A percentile compares a stretch with the other conserved stretches of the same genome.
Evolutionary conservation across 83 land plant genomes (phyloP).

Genomic region (Picea abies): DNA sequence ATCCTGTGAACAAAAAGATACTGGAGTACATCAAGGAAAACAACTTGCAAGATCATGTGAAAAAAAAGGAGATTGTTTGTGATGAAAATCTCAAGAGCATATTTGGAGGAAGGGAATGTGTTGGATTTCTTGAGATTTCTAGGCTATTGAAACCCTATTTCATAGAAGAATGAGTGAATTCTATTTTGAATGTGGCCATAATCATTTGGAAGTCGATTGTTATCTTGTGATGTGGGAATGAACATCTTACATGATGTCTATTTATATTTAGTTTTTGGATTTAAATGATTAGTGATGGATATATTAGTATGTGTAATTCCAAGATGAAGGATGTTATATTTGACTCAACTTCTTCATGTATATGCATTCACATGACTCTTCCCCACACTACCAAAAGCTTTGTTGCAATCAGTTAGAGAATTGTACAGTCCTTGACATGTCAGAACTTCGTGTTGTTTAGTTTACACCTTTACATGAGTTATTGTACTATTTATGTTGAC

Average conservation of each 20-base stretch:
- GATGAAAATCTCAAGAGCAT: constrained; percentile 68
- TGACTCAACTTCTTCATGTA: neutral
- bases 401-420: neutral
- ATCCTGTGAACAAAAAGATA: too few relatives aligned
- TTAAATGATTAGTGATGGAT: neutral
- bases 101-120: neutral
- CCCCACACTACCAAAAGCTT: neutral
- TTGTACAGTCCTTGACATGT: neutral
- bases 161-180: too few relatives aligned
- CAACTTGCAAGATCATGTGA: constrained; percentile 50
- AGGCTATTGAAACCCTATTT: too few relatives aligned
- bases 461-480: neutral
- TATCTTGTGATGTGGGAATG: neutral
- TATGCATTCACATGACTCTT: neutral
- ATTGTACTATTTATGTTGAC: neutral
- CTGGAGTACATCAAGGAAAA: constrained; percentile 62
- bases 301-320: neutral
- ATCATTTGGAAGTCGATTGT: neutral
- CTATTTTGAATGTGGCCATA: too few relatives aligned
- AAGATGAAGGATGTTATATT: neutral
- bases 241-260: neutral
- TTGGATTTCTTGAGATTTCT: too few relatives aligned
- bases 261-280: neutral
- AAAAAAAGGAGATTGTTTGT: constrained; percentile 59
- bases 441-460: neutral